Evolutionary conservation across 306 rosid species (phyloP).

Genomic region (Prunus armeniaca): DNA sequence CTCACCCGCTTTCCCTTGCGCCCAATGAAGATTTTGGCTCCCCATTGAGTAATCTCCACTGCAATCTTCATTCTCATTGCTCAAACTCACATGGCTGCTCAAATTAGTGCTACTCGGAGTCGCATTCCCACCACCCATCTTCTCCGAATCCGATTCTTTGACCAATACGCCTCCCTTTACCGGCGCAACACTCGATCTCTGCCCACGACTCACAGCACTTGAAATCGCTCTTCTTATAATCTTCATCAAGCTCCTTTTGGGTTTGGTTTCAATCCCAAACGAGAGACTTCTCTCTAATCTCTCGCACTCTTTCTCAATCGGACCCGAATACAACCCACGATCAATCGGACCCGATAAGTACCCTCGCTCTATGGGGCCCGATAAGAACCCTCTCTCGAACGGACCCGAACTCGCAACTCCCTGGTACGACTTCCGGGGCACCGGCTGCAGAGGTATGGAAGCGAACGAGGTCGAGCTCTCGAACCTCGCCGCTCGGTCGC

Average conservation of each 20-base stretch:
- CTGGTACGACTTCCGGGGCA: constrained; percentile 28
- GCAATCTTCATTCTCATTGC: constrained; percentile 24
- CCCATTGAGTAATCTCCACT: constrained; percentile 25
- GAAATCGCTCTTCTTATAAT: constrained; percentile 37
- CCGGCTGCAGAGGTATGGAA: constrained; percentile 50
- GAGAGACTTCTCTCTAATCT: constrained; percentile 26
- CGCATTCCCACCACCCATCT: constrained; percentile 25
- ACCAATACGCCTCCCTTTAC: constrained; percentile 13
- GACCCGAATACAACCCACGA: constrained; percentile 27
- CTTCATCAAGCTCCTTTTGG: constrained; percentile 29
- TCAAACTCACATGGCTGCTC: constrained; percentile 30
- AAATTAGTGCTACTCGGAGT: constrained; percentile 28
- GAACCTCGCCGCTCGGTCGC: constrained; percentile 61
- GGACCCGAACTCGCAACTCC: constrained; percentile 28
- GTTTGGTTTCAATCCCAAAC: constrained; percentile 8
- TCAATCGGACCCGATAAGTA: constrained; percentile 35
- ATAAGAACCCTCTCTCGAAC: constrained; percentile 41
- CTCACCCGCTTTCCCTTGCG: constrained; percentile 85
- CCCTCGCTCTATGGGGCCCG: constrained; percentile 40
- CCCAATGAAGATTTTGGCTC: constrained; percentile 64
- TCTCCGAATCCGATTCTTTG: constrained; percentile 28
- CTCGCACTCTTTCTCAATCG: constrained; percentile 25
- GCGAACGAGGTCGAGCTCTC: constrained; percentile 69
- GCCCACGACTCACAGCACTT: constrained; percentile 13
- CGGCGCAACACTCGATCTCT: constrained; percentile 18